Conservation (phyloP, 2,329 filamentous ascomycete genomes). For the Clarireedia paspali region DNA sequence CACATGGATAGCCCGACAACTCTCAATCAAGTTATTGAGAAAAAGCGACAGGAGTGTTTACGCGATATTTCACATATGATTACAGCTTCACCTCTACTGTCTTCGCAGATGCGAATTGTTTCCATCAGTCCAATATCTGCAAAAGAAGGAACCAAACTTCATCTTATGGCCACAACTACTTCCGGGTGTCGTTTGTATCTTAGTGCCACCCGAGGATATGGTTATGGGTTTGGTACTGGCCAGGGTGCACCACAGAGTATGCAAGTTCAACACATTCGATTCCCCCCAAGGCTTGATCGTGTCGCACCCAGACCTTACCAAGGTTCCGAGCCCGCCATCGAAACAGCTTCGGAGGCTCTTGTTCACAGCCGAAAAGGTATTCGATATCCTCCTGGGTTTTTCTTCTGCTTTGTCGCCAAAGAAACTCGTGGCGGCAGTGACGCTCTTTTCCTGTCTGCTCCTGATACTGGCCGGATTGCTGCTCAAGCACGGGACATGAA, state of each 20-base stretch:
- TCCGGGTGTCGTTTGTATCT: conserved; percentile 89
- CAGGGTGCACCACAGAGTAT: conserved; percentile 74
- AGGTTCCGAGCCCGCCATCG: conserved; percentile 19
- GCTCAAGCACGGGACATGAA: conserved; percentile 36
- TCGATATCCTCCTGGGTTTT: conserved; percentile 80
- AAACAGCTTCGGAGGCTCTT: conserved; percentile 40
- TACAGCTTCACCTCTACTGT: conserved; percentile 62
- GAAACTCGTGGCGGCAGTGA: conserved; percentile 53
- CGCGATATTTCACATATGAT: conserved; percentile 83
- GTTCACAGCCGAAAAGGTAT: conserved; percentile 43
- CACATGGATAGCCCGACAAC: conserved; percentile 64
- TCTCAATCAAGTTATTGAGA: conserved; percentile 57
- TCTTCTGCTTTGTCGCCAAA: conserved; percentile 72
- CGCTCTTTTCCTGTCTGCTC: conserved; percentile 73
- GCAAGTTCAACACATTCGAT: conserved; percentile 96
- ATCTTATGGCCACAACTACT: conserved; percentile 82
- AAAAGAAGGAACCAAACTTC: conserved; percentile 71
- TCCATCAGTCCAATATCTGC: conserved; percentile 79
- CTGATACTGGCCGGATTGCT: conserved; percentile 82
- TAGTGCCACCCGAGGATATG: conserved; percentile 71
- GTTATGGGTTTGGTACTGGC: conserved; percentile 56
- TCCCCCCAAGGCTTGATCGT: conserved; percentile 55
- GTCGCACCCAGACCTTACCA: conserved; percentile 22
- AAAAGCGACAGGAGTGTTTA: conserved; percentile 49
- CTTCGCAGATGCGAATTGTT: conserved; percentile 64